Percentiles rank a stretch among this genome's conserved stretches.
phyloP scores from a whole-genome alignment of 306 rosid genomes.

The Luffa aegyptiaca region DNA sequence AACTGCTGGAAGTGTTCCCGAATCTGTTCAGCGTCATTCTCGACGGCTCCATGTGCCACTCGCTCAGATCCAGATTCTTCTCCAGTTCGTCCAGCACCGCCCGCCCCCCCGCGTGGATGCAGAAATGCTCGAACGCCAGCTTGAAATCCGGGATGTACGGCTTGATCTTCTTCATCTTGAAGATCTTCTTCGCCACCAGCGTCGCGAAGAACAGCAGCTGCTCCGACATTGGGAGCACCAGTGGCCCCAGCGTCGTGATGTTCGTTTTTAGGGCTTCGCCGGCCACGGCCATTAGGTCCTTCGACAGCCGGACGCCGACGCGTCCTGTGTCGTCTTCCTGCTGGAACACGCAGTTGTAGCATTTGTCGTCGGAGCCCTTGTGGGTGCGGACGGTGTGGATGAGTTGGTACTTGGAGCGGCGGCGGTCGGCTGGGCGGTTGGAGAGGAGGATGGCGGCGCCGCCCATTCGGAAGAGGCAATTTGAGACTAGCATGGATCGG shows the following conservation, averaged over 20 bases:
- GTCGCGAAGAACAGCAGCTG: conserved; percentile 58
- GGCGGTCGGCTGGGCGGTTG: conserved; percentile 32
- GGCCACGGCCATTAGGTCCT: conserved; percentile 73
- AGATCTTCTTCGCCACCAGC: conserved; percentile 41
- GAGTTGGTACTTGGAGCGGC: conserved; percentile 61
- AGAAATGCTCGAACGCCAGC: conserved; percentile 81
- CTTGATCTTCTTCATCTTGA: conserved; percentile 51
- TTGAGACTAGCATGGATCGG: conserved; percentile 70
- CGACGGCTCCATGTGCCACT: conserved; percentile 93
- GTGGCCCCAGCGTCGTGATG: conserved; percentile 76
- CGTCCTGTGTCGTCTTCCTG: conserved; percentile 52
- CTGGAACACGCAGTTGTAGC: conserved; percentile 55
- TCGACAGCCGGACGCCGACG: conserved; percentile 61
- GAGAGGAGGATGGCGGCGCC: conserved; percentile 87
- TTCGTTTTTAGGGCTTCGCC: conserved; percentile 83
- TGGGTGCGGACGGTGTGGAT: conserved; percentile 74
- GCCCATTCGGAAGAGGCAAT: conserved; percentile 82
- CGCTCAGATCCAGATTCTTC: conserved; percentile 61
- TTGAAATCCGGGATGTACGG: conserved; percentile 83
- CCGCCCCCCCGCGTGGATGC: conserved; percentile 82
- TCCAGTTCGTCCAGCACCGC: conserved; percentile 72
- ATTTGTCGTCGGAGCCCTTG: conserved; percentile 64
- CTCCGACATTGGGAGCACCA: conserved; percentile 87
- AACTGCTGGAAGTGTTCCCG: conserved; percentile 88
- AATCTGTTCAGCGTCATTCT: conserved; percentile 76